These are phyloP conservation scores for Globisporangium spinosum DNA, from an alignment of 352 stramenopile species.

Conservation along the genomic window DNA sequence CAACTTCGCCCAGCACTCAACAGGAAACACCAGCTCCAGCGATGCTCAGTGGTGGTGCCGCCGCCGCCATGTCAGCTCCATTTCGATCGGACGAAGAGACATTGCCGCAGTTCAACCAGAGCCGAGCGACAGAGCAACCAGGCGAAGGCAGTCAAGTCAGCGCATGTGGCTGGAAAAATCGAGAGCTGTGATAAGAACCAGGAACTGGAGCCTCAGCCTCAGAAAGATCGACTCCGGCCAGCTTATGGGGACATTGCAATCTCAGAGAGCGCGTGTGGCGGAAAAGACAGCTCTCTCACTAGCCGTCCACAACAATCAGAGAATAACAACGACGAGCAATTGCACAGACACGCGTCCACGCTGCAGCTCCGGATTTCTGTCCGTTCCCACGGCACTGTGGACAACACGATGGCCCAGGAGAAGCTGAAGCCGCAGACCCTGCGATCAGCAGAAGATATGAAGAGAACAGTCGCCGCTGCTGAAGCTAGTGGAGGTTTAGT, in stretches of 20 bases:
- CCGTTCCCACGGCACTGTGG: conserved; percentile 9
- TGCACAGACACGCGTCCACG: background rate
- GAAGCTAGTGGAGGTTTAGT: background rate
- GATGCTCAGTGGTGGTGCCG: no score
- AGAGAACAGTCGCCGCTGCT: background rate
- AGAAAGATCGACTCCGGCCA: background rate
- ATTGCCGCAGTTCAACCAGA: background rate
- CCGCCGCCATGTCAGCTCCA: background rate
- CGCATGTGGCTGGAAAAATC: background rate
- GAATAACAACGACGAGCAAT: background rate
- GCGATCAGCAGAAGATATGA: conserved; percentile 5
- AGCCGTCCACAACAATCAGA: background rate
- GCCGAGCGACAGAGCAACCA: conserved; percentile 1
- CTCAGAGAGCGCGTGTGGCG: background rate
- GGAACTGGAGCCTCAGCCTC: background rate
- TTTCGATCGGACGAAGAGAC: conserved; percentile 12
- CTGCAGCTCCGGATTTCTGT: conserved; percentile 14
- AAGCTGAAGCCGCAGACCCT: conserved; percentile 10
- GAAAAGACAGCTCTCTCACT: background rate
- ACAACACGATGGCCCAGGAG: conserved; percentile 6
- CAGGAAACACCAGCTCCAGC: background rate
- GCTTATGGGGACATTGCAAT: no score
- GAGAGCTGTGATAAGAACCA: background rate
- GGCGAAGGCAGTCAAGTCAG: background rate
- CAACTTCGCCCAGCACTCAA: conserved; percentile 13